Conservation (phyloP, 805 yeast species). For the Diddensiella transvaalensis region DNA sequence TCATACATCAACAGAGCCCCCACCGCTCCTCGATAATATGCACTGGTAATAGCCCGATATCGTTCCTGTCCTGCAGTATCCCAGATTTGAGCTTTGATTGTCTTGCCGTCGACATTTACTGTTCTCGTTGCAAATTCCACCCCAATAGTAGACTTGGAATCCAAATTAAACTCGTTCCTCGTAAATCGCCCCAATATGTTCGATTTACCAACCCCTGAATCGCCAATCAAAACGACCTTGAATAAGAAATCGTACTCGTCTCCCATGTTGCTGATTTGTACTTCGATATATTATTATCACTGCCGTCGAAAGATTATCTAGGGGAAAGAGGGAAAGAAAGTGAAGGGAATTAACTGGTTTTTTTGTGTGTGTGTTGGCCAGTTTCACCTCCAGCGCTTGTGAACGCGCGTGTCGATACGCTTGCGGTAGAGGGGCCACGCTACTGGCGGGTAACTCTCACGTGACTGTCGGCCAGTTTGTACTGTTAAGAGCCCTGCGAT, state of each 20-base stretch:
- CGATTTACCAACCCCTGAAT: conserved; percentile 96
- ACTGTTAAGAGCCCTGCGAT: no score
- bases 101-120: conserved; percentile 89
- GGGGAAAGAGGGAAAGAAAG: not conserved
- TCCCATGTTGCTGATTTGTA: conserved; percentile 34
- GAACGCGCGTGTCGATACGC: no score
- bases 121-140: conserved; percentile 98
- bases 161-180: conserved; percentile 91
- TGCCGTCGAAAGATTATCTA: not conserved
- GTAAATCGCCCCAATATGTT: conserved; percentile 91
- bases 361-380: no score
- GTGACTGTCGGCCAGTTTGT: no score
- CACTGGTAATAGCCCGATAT: conserved; percentile 95
- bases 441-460: no score
- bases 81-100: conserved; percentile 97
- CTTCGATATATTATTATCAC: not conserved
- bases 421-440: no score
- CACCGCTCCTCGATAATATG: conserved; percentile 96
- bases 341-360: no score
- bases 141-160: conserved; percentile 92
- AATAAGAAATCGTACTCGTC: conserved; percentile 91
- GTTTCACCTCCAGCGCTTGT: no score
- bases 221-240: conserved; percentile 94
- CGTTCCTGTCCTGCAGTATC: conserved; percentile 99
- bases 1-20: conserved; percentile 96